Evolutionary conservation across 2,329 filamentous ascomycete species (phyloP), one percentile per base, ranked within the genome.

Genomic region (Neopestalotiopsis sp.): DNA sequence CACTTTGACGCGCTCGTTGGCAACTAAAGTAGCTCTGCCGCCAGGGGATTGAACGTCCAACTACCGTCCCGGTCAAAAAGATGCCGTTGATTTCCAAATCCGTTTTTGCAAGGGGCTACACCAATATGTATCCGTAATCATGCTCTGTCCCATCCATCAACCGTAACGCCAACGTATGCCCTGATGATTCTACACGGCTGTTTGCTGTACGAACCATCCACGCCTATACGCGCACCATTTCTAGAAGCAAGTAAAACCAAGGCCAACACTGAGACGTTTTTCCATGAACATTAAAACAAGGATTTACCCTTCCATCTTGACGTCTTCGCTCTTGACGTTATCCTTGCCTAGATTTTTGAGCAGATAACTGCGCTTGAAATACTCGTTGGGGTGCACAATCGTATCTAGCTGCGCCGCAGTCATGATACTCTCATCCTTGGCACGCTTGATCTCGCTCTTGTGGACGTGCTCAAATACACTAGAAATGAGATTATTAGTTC

Each of bases 351-450:
- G 80, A 78, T 96, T 93, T 84, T 94, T 97, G 70, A 99, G 83
- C 74, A 97, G 76, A 80, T 94, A 98, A 78, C 94, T 97, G 68
- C 95, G 88, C 86, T 97, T 98, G 81, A 98, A 99, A 81, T 98
- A 99, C 72, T 95, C 95, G 79, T 99, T 99, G 12, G 96, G 96
- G 81, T 99, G 96, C 28, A 97, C 91, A 77, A 99, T 97, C 0
- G 95, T 98, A 81, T 98, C 95, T 57, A 97, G 85, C 78, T 97
- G 93, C 17, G 90, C 89, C 6, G 91, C 83, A 13, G 86, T 90
- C 90, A 92, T 92, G 65, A 90, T 84, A 5, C 89, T 87, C 64
- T 94, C 90, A 57, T 95, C 92, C 80, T 91, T 93, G 71, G 92
- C 93, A 76, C 88, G 90, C 77, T 90, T 92, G 69, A 96, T 89